These are phyloP conservation scores for Tinospora cordifolia DNA, from an alignment of 164 flowering plant species.

Conservation along the genomic window DNA sequence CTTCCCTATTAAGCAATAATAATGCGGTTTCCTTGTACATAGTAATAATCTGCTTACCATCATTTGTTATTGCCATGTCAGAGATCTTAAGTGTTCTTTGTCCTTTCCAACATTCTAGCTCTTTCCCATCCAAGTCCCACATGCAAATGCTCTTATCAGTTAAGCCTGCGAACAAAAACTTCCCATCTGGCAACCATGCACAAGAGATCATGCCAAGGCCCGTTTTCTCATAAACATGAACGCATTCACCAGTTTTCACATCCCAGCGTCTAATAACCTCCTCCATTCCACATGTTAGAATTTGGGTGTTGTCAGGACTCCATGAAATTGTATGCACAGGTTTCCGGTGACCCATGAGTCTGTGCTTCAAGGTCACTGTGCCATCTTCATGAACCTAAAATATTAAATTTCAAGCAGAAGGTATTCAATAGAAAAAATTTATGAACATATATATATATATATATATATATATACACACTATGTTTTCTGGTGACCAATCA, in stretches of 20 bases:
- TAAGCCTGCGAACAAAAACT: conserved; percentile 44
- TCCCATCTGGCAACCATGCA: conserved; percentile 81
- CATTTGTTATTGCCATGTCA: conserved; percentile 62
- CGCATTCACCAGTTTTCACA: conserved; percentile 61
- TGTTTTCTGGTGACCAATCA: too few relatives aligned
- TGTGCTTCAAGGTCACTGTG: conserved; percentile 28
- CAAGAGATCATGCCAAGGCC: conserved; percentile 61
- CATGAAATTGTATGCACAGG: conserved; percentile 61
- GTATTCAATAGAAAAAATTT: background rate
- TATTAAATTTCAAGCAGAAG: background rate
- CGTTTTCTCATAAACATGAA: conserved; percentile 54
- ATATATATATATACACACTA: too few relatives aligned
- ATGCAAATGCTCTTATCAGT: conserved; percentile 73
- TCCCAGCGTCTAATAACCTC: conserved; percentile 76
- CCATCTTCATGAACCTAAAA: conserved; percentile 39
- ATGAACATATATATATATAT: background rate
- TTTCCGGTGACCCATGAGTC: conserved; percentile 54
- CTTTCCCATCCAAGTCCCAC: conserved; percentile 85
- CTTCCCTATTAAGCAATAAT: conserved; percentile 46
- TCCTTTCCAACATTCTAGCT: conserved; percentile 70
- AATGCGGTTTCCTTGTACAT: conserved; percentile 48
- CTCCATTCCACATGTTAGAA: conserved; percentile 80
- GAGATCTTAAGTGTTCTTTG: conserved; percentile 54
- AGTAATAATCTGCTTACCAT: conserved; percentile 62
- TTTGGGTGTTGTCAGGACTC: conserved; percentile 68